These are phyloP conservation scores for Aspergillus fischeri DNA, from an alignment of 2,329 filamentous ascomycete genomes.

Conservation along the genomic window DNA sequence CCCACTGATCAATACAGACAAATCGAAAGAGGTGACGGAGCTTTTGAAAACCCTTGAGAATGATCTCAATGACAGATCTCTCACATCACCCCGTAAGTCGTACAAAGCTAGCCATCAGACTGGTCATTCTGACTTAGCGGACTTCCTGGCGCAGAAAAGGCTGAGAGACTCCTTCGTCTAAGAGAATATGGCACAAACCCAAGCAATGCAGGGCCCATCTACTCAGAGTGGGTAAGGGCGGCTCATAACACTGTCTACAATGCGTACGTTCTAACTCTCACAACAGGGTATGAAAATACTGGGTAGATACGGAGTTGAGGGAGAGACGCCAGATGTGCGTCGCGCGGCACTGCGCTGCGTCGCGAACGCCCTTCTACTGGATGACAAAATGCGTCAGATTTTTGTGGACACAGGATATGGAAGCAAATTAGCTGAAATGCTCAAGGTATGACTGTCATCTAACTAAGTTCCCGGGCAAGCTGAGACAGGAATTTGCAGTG, in stretches of 20 bases:
- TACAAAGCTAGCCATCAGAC: not conserved
- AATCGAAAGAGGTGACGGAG: slow-evolving; percentile 63
- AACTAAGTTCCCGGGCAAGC: not conserved
- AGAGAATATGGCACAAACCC: slow-evolving; percentile 75
- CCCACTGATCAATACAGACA: slow-evolving; percentile 45
- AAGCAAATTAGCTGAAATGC: slow-evolving; percentile 62
- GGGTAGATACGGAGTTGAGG: slow-evolving; percentile 68
- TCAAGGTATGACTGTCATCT: slow-evolving; percentile 50
- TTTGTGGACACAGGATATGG: slow-evolving; percentile 69
- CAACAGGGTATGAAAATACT: slow-evolving; percentile 70
- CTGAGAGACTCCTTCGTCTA: slow-evolving; percentile 54
- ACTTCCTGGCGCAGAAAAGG: slow-evolving; percentile 25
- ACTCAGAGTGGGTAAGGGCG: slow-evolving; percentile 65
- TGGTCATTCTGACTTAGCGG: slow-evolving; percentile 3
- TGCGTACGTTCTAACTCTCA: slow-evolving; percentile 1
- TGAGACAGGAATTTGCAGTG: slow-evolving; percentile 38
- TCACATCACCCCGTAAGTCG: slow-evolving; percentile 57
- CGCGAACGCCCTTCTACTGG: slow-evolving; percentile 76
- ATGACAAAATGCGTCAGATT: slow-evolving; percentile 63
- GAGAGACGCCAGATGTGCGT: slow-evolving; percentile 58
- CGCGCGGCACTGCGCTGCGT: slow-evolving; percentile 76
- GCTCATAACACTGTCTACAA: not conserved
- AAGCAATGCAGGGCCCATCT: slow-evolving; percentile 72
- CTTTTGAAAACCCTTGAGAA: slow-evolving; percentile 59
- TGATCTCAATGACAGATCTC: slow-evolving; percentile 58